phyloP scores from a whole-genome alignment of 805 yeast species.

The Starmera dryadoides region DNA sequence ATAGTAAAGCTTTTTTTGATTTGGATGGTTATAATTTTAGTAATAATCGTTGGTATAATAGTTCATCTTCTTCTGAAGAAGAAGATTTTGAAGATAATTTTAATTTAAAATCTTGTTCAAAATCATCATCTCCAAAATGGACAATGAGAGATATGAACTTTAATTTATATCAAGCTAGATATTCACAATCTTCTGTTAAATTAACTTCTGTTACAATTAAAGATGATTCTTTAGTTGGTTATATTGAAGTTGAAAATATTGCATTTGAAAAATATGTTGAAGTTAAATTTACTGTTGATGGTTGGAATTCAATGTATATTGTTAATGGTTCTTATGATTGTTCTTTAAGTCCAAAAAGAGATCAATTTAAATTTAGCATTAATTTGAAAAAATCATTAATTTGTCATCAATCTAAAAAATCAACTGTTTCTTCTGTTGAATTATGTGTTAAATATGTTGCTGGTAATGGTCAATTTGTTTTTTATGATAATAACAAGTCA shows the following conservation, averaged over 20 bases:
- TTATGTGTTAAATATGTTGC: conserved; percentile 34
- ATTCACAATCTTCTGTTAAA: conserved; percentile 26
- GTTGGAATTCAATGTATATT: conserved; percentile 42
- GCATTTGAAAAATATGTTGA: conserved; percentile 31
- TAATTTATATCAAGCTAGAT: conserved; percentile 3
- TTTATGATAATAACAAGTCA: conserved; percentile 34
- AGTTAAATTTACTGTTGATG: conserved; percentile 42
- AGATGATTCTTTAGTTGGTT: conserved; percentile 36
- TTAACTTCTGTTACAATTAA: conserved; percentile 30
- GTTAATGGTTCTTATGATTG: conserved; percentile 21
- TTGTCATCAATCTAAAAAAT: conserved; percentile 7
- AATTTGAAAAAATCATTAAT: conserved; percentile 26
- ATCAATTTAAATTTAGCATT: conserved; percentile 42
- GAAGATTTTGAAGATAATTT: not conserved
- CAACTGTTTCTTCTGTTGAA: conserved; percentile 15
- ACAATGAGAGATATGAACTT: conserved; percentile 11
- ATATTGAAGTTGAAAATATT: conserved; percentile 30
- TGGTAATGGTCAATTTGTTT: conserved; percentile 16
- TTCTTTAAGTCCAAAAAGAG: conserved; percentile 21
- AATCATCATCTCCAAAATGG: conserved; percentile 11
- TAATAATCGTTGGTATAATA: not conserved
- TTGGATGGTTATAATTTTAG: conserved; percentile 3
- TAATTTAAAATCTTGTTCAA: not conserved
- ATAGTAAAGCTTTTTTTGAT: conserved; percentile 19
- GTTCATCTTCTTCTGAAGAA: conserved; percentile 1